Evolutionary conservation across 768 basidiomycete genomes (phyloP), one percentile per base, ranked within the genome.

Genomic region (Boletellus ananiceps): DNA sequence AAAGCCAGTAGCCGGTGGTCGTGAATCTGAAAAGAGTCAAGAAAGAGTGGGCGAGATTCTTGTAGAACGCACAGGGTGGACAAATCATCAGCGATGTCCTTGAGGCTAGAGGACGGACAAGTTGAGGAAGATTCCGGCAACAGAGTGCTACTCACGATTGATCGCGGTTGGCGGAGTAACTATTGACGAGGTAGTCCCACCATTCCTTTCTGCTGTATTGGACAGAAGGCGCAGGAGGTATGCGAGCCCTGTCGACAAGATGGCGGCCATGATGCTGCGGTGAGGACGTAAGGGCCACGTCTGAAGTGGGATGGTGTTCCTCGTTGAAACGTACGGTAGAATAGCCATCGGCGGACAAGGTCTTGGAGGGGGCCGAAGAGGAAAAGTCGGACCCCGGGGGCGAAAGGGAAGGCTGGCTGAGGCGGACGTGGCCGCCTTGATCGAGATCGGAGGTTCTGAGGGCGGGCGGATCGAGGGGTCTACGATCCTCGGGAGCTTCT

Each of bases 1-100:
- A 82, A 37, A 91, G 73, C 72, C 80, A 82, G 52, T 85, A 80
- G 18, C 76, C 78, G 23, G 80, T 80, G 47, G 82, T 78, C 19
- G 72, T 70, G 58, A 85, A 83, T 57, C 88, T 90, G 56, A 34
- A n/a, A 40, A 44, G 32, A 33, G 43, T 52, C 19, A 60, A 47
- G 42, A 46, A 57, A n/a, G 42, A 38, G 37, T 0, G 41, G 13
- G 34, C 3, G 8, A n/a, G 34, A 13, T 43, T 37, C 23, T 31
- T 19, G 37, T 34, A 37, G 33, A 25, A 67, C 77, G 50, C 50
- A 85, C 83, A 86, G 59, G 44, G 71, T 73, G 35, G 73, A 63
- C 25, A 85, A 58, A 53, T 84, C 82, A 23, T 68, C 61, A 29
- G 67, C 61, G 19, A 85, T 78, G 44, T 75, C 75, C 48, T 72